Evolutionary conservation across 2,329 filamentous ascomycete genomes (phyloP), one percentile per base, ranked within the genome.

Genomic region (Arthrobotrys entomopaga): DNA sequence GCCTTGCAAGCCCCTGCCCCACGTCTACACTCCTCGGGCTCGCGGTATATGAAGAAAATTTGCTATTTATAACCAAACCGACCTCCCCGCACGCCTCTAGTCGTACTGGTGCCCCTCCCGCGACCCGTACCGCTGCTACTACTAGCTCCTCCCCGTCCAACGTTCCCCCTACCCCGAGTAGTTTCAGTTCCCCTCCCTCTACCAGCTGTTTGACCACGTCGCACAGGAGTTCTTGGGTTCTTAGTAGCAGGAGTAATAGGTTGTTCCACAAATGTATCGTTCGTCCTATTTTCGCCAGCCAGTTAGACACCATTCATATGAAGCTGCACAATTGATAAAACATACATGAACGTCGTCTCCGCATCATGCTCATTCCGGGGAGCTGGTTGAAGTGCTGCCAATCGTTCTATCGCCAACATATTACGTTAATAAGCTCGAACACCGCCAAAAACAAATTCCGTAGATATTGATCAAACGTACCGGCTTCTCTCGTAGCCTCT

Each of bases 291-390:
- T n/a, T 8, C 13, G 8, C 8, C 19, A 24, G 43, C 50, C 63
- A 56, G 42, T 11, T n/a, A 48, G 22, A 60, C 20, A 16, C 15
- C 15, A 34, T 8, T 34, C 49, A 19, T 26, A 60, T n/a, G 4
- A 10, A 20, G 2, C 22, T 19, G 20, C 8, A 40, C 34, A n/a
- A 7, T 8, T n/a, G 11, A 22, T n/a, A 22, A 10, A 3, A 82
- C 87, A 82, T 83, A 91, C 89, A 97, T 87, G 79, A 97, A 97
- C 0, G 93, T 97, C 59, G 90, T 91, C 78, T 97, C 93, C 15
- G 83, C 83, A 77, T 89, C 87, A 67, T 82, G 81, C 49, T 82
- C 81, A 22, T 80, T 80, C 76, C 80, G 80, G 58, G 70, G 70
- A 16, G 50, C 19, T 19, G 70, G 70, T 29, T 67, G 70, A 10